Conservation (phyloP, 495 filamentous ascomycete species). For the Penicillium dipodomyicola region DNA sequence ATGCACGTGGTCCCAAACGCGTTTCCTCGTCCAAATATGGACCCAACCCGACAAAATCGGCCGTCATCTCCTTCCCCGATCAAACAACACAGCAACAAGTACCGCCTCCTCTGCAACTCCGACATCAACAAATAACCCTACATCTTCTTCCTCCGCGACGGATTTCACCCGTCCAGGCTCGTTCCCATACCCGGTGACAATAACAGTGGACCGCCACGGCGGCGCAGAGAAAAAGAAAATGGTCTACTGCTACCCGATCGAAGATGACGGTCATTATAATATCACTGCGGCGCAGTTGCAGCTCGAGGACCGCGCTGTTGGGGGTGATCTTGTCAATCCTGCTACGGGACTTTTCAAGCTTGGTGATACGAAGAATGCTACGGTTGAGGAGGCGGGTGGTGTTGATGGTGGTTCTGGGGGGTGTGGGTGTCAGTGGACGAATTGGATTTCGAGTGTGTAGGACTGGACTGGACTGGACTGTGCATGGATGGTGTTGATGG, state of each 20-base stretch:
- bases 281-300: conserved; percentile 52
- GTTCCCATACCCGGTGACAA: conserved; percentile 82
- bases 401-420: conserved; percentile 72
- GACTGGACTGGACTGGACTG: too few species aligned
- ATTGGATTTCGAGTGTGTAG: conserved; percentile 45
- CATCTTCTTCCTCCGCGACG: conserved; percentile 46
- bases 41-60: conserved; percentile 52
- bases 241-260: conserved; percentile 67
- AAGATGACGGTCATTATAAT: conserved; percentile 50
- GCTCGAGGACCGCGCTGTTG: conserved; percentile 56
- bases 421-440: conserved; percentile 72
- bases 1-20: conserved; percentile 79
- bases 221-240: conserved; percentile 61
- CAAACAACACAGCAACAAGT: conserved; percentile 11
- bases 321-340: conserved; percentile 60
- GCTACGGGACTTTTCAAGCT: conserved; percentile 47
- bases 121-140: conserved; percentile 15
- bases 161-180: conserved; percentile 63
- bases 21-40: conserved; percentile 91
- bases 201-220: conserved; percentile 80
- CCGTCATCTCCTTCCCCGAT: conserved; percentile 41
- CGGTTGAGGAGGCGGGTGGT: conserved; percentile 47
- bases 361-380: conserved; percentile 10
- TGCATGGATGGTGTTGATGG: not conserved
- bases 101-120: conserved; percentile 23